Base-by-base conservation (phyloP, 2,329 filamentous ascomycete species). In the Lachnellula cervina region DNA sequence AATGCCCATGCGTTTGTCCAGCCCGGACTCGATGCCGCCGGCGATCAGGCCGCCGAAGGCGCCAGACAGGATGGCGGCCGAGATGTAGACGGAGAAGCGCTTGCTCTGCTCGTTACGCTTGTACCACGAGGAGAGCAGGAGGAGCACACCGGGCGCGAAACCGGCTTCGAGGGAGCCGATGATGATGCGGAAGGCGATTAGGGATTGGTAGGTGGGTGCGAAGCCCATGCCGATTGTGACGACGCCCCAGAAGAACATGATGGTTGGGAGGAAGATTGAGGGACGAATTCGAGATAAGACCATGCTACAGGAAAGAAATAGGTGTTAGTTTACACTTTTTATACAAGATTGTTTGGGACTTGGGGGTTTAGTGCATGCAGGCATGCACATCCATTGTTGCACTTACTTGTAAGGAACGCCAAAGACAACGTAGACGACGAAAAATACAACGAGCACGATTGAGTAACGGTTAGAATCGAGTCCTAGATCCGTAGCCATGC, bases 21-120 rank as follows among this genome's bases (percentile, higher is more conserved):
- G 68, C 8, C 72, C 68, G 4, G 71, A 71, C 3, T 59, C 60
- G 44, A 65, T 64, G 13, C 73, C 68, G 69, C 74, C 75, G 25
- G 76, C 76, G 8, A 78, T 65, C 3, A 79, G 64, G 7, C 75
- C 74, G 9, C 75, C 74, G 48, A 79, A 79, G 0, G 77, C 77
- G 13, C 78, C 78, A 0, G 73, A 80, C 2, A 81, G 71, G 5
- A 83, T 76, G 0, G 79, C 78, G 1, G 79, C 80, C 0, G 77
- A 80, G 61, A 80, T 81, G 66, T 80, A 83, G n/a, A 82, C 72
- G 32, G 76, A 77, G 58, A 83, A 82, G 1, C 80, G 73, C 62
- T 80, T 82, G 9, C 77, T 77, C 59, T 78, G 74, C 62, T 81
- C 78, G 3, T 74, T 68, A 34, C 72, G 75, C 65, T 78, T 81